Percentiles rank a stretch among this genome's conserved stretches.
Conservation (phyloP, 345 rosid genomes). For the Gossypium thurberi region DNA sequence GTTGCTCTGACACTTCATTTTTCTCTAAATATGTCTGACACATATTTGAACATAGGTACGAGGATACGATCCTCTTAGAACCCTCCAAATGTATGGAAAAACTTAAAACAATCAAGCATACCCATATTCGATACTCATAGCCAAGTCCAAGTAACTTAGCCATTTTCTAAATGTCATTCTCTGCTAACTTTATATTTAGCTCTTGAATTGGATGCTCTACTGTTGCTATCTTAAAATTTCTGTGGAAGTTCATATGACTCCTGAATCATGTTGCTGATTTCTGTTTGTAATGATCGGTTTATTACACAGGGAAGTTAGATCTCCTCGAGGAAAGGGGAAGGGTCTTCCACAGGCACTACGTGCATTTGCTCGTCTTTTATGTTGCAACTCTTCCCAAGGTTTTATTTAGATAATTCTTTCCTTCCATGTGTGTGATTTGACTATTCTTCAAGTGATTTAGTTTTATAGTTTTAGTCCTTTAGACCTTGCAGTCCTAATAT, state of each 20-base stretch:
- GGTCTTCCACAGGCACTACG: slow-evolving; percentile 83
- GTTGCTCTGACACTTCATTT: background rate
- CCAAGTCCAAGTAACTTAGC: background rate
- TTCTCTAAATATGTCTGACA: background rate
- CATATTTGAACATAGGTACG: background rate
- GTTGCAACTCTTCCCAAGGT: slow-evolving; percentile 57
- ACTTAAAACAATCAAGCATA: background rate
- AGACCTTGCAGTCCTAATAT: background rate
- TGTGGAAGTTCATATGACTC: background rate
- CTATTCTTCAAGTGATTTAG: slow-evolving; percentile 1
- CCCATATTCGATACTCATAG: background rate
- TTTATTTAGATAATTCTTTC: slow-evolving; percentile 7
- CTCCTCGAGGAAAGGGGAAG: slow-evolving; percentile 60
- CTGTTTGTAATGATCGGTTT: slow-evolving; percentile 15
- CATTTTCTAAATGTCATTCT: background rate
- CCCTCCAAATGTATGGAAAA: background rate
- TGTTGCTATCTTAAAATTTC: background rate
- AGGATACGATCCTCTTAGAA: background rate
- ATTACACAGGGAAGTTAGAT: slow-evolving; percentile 62
- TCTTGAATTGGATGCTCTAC: background rate
- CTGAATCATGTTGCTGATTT: background rate
- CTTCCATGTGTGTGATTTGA: slow-evolving; percentile 3
- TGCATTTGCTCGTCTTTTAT: slow-evolving; percentile 70
- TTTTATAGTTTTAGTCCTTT: background rate
- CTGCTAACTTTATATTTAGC: background rate